Evolutionary conservation across 2,329 filamentous ascomycete genomes (phyloP), one percentile per base, ranked within the genome.

Genomic region (Alternaria brassicicola): DNA sequence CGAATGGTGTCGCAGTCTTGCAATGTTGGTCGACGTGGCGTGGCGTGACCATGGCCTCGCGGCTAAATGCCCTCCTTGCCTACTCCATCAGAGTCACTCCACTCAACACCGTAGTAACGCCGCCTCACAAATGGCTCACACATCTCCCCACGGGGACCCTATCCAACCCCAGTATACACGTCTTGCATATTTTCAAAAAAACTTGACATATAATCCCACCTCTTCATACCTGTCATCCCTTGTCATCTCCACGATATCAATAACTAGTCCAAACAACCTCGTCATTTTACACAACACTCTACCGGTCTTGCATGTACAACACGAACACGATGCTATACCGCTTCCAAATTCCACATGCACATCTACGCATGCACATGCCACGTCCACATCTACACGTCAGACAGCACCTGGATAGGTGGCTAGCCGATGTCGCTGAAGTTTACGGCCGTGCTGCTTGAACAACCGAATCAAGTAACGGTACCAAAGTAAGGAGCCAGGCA

Each of bases 361-460:
- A 36, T 9, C 38, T 43, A 33, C 38, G 35, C 42, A 28, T 31
- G 43, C 52, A n/a, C 35, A 43, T 52, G 9, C 51, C 51, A 31
- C 41, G 31, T 3, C 38, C 46, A 19, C 54, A 52, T 31, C 21
- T 31, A 30, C 39, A 47, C 3, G n/a, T 52, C 10, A 50, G 42
- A 39, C 54, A 42, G 17, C 48, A 43, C 38, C 33, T 52, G n/a
- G 54, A 52, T 35, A 50, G 36, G 41, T 57, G 54, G 54, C 48
- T 57, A 26, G 48, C 26, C 25, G 54, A 52, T 35, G 48, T 57
- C 19, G 54, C 54, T 45, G 54, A 57, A 21, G 54, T 52, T 13
- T 46, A 52, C 23, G 26, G 48, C 28, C 48, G 48, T 28, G 48
- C 48, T 39, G 54, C 41, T 31, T 57, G 33, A 57, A 36, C 31